Percentiles rank a stretch among this genome's conserved stretches.
These are phyloP conservation scores for Penicillium sp. DNA, from an alignment of 2,329 filamentous ascomycete genomes.

Conservation along the genomic window DNA sequence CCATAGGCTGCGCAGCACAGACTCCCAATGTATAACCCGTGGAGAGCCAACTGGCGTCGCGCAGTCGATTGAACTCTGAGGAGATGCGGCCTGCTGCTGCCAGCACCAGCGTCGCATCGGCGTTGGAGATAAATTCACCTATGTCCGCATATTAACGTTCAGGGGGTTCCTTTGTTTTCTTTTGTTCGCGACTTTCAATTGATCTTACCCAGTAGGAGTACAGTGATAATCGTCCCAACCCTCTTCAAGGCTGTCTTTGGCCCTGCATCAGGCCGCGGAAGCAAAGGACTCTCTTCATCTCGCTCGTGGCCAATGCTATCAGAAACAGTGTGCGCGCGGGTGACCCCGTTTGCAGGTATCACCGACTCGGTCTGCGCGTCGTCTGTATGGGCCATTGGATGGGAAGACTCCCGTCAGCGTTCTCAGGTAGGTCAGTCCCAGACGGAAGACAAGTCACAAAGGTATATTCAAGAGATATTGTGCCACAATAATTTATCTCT, in stretches of 20 bases:
- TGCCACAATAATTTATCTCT: too few species aligned
- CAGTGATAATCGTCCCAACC: conserved; percentile 27
- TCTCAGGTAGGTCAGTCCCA: too few species aligned
- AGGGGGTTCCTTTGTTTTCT: neutral
- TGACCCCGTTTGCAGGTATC: neutral
- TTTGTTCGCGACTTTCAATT: neutral
- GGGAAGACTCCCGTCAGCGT: too few species aligned
- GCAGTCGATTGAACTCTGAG: conserved; percentile 57
- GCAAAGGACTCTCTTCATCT: conserved; percentile 22
- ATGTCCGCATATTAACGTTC: neutral
- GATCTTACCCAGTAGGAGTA: conserved; percentile 29
- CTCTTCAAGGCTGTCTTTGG: conserved; percentile 12
- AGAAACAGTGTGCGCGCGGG: neutral
- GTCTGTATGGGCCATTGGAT: conserved; percentile 11
- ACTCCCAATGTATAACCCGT: conserved; percentile 52
- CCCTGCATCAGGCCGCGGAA: conserved; percentile 5
- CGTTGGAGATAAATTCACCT: conserved; percentile 64
- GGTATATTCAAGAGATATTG: neutral
- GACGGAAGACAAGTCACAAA: too few species aligned
- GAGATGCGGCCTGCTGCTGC: conserved; percentile 62
- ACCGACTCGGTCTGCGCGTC: neutral
- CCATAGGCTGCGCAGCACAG: conserved; percentile 53
- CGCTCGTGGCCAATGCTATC: neutral
- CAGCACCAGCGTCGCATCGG: conserved; percentile 62
- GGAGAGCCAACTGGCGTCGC: conserved; percentile 57